Percentiles rank a stretch among this genome's conserved stretches.
These are phyloP conservation scores for Jimgerdemannia lactiflua DNA, from an alignment of 192 early-diverging fungal genomes.

Conservation along the genomic window DNA sequence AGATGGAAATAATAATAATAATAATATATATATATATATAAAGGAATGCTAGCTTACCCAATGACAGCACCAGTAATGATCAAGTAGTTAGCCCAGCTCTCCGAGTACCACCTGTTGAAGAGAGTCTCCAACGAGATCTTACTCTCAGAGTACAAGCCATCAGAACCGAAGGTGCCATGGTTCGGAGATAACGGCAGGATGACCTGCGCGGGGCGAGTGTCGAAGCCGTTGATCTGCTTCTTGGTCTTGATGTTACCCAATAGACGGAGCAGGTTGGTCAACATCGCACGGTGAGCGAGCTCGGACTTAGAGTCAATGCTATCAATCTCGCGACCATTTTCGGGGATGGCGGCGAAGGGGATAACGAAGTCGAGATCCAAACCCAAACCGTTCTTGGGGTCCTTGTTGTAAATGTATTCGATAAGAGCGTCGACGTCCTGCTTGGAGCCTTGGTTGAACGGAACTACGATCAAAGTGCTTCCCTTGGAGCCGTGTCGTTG, in stretches of 20 bases:
- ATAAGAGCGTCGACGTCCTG: conserved; percentile 81
- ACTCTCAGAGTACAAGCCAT: conserved; percentile 93
- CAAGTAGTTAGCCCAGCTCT: conserved; percentile 85
- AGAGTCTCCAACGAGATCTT: conserved; percentile 93
- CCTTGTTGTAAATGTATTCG: conserved; percentile 83
- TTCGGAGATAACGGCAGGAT: conserved; percentile 94
- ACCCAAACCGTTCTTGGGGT: conserved; percentile 68
- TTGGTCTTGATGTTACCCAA: conserved; percentile 82
- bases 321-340: conserved; percentile 83
- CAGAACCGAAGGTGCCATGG: conserved; percentile 91
- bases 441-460: conserved; percentile 91
- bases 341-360: conserved; percentile 94
- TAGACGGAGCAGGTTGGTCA: conserved; percentile 88
- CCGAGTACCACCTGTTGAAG: conserved; percentile 88
- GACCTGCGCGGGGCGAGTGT: conserved; percentile 85
- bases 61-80: conserved; percentile 90
- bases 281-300: conserved; percentile 90
- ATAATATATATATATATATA: conserved; percentile 13
- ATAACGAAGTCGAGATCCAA: conserved; percentile 96
- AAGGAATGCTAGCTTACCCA: conserved; percentile 43
- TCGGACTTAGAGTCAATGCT: conserved; percentile 85
- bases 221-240: conserved; percentile 71
- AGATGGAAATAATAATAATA: not conserved
- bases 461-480: conserved; percentile 81
- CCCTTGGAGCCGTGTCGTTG: conserved; percentile 86